Percentiles rank a stretch among this genome's conserved stretches.
These are phyloP conservation scores for Dendrobium nobile DNA, from an alignment of 106 monocot genomes.

Conservation along the genomic window DNA sequence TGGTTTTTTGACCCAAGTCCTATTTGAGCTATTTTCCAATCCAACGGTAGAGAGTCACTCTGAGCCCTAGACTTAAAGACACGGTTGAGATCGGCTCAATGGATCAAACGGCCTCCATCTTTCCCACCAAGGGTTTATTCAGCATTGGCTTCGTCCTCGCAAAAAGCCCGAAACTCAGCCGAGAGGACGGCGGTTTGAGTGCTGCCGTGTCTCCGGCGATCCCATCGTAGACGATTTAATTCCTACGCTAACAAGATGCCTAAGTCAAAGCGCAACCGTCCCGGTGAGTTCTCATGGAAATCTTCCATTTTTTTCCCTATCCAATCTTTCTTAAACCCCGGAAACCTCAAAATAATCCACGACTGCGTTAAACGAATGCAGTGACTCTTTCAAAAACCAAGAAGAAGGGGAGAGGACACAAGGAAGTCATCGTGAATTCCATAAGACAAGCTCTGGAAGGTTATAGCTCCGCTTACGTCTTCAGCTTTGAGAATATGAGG, in stretches of 20 bases:
- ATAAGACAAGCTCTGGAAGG: conserved; percentile 71
- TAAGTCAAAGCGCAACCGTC: conserved; percentile 65
- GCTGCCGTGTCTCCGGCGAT: not conserved
- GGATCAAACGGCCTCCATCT: not conserved
- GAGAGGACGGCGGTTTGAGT: not conserved
- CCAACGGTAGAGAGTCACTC: not conserved
- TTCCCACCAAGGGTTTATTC: not conserved
- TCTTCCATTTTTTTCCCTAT: not conserved
- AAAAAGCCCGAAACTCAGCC: not conserved
- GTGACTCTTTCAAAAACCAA: conserved; percentile 95
- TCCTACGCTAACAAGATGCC: conserved; percentile 40
- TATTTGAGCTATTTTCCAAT: too few relatives aligned
- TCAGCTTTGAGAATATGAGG: conserved; percentile 91
- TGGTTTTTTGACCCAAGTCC: too few relatives aligned
- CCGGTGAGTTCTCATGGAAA: conserved; percentile 27
- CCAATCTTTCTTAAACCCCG: not conserved
- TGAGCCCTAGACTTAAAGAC: not conserved
- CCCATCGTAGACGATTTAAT: not conserved
- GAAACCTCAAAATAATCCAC: not conserved
- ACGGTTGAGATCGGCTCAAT: not conserved
- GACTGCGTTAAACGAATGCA: conserved; percentile 14
- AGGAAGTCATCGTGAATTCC: conserved; percentile 50
- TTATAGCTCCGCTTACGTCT: conserved; percentile 57
- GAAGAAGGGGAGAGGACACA: conserved; percentile 83
- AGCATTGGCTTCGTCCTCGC: not conserved